Evolutionary conservation across 352 stramenopile species (phyloP).

Genomic region (Blastocystis sp.): DNA sequence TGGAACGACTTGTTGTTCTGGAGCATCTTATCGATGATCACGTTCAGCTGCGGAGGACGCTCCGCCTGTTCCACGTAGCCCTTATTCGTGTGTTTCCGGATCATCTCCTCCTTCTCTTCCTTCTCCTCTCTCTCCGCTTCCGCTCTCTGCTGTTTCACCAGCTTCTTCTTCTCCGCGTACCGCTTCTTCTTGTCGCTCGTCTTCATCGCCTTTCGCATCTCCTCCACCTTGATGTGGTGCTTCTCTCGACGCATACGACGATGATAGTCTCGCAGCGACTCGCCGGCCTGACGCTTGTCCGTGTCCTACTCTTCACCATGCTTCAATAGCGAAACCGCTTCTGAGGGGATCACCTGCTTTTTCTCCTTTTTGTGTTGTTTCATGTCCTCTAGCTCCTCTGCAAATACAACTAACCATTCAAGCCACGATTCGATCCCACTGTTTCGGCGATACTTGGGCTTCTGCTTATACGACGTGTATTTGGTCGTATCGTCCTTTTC

Average conservation of each 20-base stretch:
- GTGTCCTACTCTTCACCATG: neutral
- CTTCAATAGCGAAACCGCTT: neutral
- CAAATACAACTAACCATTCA: constrained; percentile 37
- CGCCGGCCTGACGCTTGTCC: neutral
- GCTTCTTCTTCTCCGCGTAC: neutral
- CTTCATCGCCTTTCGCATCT: neutral
- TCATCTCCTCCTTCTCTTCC: neutral
- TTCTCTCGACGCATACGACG: constrained; percentile 3
- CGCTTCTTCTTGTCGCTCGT: neutral
- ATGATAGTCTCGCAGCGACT: constrained; percentile 3
- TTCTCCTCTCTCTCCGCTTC: neutral
- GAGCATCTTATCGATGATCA: constrained; percentile 41
- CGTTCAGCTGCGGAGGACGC: constrained; percentile 17
- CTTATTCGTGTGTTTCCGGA: neutral
- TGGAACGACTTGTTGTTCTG: constrained; percentile 10
- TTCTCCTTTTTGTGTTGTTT: neutral
- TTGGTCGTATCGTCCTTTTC: neutral
- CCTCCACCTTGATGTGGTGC: neutral
- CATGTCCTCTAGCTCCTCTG: constrained; percentile 29
- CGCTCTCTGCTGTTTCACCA: neutral
- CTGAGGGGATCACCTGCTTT: neutral
- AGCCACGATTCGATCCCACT: neutral
- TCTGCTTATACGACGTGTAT: constrained; percentile 12
- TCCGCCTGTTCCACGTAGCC: constrained; percentile 8
- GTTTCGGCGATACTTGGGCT: constrained; percentile 38